phyloP scores from a whole-genome alignment of 192 early-diverging fungal species.

The Obelidium mucronatum region DNA sequence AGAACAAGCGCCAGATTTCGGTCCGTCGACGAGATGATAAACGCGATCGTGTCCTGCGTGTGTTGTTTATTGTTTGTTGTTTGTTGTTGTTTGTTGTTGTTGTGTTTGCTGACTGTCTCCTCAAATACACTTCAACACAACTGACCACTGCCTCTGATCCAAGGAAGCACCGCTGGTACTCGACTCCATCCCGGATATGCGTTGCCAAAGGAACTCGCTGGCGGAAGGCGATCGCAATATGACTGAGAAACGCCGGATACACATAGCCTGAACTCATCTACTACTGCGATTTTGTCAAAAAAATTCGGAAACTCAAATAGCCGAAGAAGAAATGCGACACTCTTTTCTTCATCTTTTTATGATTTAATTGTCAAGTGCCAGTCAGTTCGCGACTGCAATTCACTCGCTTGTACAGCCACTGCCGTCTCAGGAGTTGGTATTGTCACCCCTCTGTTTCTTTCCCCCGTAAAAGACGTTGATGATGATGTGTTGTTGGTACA shows the following conservation, averaged over 20 bases:
- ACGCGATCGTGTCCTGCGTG: constrained; percentile 74
- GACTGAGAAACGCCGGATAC: constrained; percentile 54
- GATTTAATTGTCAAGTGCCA: too few species aligned
- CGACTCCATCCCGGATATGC: constrained; percentile 77
- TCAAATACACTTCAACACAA: neutral
- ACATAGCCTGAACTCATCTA: too few species aligned
- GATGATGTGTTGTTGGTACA: too few species aligned
- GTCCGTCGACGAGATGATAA: constrained; percentile 83
- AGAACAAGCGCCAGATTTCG: constrained; percentile 86
- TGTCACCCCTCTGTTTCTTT: too few species aligned
- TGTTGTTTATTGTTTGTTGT: neutral
- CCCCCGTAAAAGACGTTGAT: too few species aligned
- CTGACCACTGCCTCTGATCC: constrained; percentile 88
- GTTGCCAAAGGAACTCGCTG: constrained; percentile 46
- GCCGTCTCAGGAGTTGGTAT: too few species aligned
- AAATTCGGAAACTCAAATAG: too few species aligned
- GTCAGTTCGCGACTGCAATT: too few species aligned
- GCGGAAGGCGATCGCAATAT: constrained; percentile 50
- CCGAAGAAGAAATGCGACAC: neutral
- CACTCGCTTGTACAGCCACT: too few species aligned
- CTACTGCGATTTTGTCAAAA: too few species aligned
- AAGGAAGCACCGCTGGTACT: constrained; percentile 85
- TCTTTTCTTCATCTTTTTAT: neutral
- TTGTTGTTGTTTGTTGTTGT: neutral
- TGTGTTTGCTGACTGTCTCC: too few species aligned